These are phyloP conservation scores for Pholiota microspora DNA, from an alignment of 768 basidiomycete genomes.

Conservation along the genomic window DNA sequence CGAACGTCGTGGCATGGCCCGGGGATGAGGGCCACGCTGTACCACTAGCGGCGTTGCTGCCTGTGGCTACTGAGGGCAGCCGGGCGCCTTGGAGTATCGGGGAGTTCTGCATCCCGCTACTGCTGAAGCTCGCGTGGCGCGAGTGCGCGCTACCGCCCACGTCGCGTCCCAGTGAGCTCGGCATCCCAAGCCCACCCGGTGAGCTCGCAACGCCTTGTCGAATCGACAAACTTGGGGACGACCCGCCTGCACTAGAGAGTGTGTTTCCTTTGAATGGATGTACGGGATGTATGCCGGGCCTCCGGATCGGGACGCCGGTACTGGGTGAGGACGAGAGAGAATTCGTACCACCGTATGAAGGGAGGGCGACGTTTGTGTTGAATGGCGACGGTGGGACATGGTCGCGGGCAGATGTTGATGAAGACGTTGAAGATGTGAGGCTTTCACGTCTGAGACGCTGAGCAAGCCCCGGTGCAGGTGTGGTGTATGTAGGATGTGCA, in stretches of 20 bases:
- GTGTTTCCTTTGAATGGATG: slow-evolving; percentile 42
- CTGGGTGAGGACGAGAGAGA: slow-evolving; percentile 30
- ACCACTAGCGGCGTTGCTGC: slow-evolving; percentile 2
- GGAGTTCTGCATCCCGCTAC: slow-evolving; percentile 6
- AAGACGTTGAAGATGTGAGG: slow-evolving; percentile 33
- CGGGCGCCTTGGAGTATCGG: slow-evolving; percentile 11
- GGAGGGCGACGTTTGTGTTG: neutral
- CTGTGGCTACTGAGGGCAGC: slow-evolving; percentile 27
- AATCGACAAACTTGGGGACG: slow-evolving; percentile 32
- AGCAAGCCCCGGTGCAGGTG: slow-evolving; percentile 30
- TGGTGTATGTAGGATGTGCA: slow-evolving; percentile 14
- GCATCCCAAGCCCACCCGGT: slow-evolving; percentile 6
- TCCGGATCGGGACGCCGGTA: slow-evolving; percentile 29
- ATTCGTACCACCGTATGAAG: slow-evolving; percentile 13
- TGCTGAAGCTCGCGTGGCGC: slow-evolving; percentile 6
- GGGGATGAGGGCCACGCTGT: slow-evolving; percentile 17
- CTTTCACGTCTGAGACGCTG: slow-evolving; percentile 53
- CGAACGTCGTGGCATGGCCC: slow-evolving; percentile 11
- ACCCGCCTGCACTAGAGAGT: slow-evolving; percentile 28
- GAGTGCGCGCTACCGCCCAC: neutral
- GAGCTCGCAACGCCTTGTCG: slow-evolving; percentile 20
- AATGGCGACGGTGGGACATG: neutral
- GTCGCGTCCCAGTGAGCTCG: slow-evolving; percentile 4
- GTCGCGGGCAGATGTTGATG: slow-evolving; percentile 24
- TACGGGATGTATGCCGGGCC: slow-evolving; percentile 29